Evolutionary conservation across 2,329 filamentous ascomycete genomes (phyloP).

Genomic region (Phyllosticta citribraziliensis): DNA sequence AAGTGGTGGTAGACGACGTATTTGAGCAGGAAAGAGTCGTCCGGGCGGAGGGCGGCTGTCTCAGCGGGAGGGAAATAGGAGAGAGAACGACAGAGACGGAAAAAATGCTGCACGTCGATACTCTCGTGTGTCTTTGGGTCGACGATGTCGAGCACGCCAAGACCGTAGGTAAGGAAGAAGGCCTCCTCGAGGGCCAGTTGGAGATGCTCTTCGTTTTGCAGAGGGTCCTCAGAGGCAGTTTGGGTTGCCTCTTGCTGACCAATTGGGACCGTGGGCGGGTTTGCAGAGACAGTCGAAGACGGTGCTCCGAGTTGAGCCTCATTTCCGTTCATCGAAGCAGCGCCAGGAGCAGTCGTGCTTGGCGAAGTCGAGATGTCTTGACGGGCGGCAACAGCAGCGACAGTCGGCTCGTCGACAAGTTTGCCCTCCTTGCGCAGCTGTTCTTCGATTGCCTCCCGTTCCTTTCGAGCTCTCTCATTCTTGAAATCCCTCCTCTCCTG

Average conservation of each 20-base stretch:
- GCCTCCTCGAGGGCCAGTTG: conserved; percentile 85
- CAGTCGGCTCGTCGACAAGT: conserved; percentile 13
- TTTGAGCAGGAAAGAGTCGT: conserved; percentile 75
- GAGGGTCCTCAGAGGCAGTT: conserved; percentile 7
- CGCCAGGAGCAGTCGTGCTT: not conserved
- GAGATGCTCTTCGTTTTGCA: conserved; percentile 67
- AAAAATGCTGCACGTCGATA: conserved; percentile 40
- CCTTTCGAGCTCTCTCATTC: conserved; percentile 79
- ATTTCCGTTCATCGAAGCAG: not conserved
- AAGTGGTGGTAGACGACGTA: conserved; percentile 95
- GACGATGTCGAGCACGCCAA: conserved; percentile 61
- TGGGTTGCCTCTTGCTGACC: not conserved
- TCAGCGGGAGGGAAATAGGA: conserved; percentile 55
- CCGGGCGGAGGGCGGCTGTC: conserved; percentile 47
- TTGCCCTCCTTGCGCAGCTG: conserved; percentile 49
- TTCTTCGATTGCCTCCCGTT: conserved; percentile 73
- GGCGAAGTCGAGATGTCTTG: not conserved
- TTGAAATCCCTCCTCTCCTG: conserved; percentile 78
- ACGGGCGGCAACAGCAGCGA: not conserved
- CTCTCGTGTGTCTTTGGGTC: conserved; percentile 36
- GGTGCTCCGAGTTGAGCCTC: not conserved
- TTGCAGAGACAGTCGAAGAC: not conserved
- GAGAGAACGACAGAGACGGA: conserved; percentile 53
- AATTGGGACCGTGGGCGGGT: not conserved
- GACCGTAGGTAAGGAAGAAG: conserved; percentile 75